Evolutionary conservation across 768 basidiomycete genomes (phyloP), one percentile per base, ranked within the genome.

Genomic region (Infundibulicybe gibba): DNA sequence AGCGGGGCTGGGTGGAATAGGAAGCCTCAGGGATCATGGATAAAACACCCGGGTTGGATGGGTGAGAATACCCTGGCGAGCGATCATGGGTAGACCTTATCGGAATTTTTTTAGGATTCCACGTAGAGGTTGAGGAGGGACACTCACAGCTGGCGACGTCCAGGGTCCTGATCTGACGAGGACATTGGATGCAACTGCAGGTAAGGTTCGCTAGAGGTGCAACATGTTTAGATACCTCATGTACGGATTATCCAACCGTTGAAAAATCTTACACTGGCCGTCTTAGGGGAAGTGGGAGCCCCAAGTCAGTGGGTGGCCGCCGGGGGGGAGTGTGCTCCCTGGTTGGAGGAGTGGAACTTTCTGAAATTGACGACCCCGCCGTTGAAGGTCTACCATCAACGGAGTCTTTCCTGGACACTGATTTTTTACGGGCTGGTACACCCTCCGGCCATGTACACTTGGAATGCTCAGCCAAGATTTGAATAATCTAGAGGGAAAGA

Each of bases 401-500:
- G 10, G 79, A 72, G 41, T 85, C 82, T 58, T 81, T 82, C 54
- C 77, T 72, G 1, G 71, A 63, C 1, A 74, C 49, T 25, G 79
- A 71, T 66, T 85, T 86, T 67, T 87, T 89, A 49, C 86, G 77
- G 31, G 79, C 63, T 20, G 85, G 82, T n/a, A 82, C 77, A 6
- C 80, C 83, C 58, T 90, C 87, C 6, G 89, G 89, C 89, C 89
- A 91, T 42, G 82, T 87, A 61, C 89, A 90, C 89, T 88, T 35
- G 21, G 34, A 20, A 45, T 32, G 17, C 21, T 17, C 34, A 25
- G 35, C 32, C 25, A 20, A 8, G 16, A 32, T 35, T 35, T 34
- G 35, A 10, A 19, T 38, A 25, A 25, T 25, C 25, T 33, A 43
- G 48, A 32, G 45, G 17, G 13, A 25, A 37, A 42, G 3, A 65